Percentiles rank a stretch among this genome's conserved stretches.
Conservation (phyloP, 441 rosid species). For the Populus tomentosa region DNA sequence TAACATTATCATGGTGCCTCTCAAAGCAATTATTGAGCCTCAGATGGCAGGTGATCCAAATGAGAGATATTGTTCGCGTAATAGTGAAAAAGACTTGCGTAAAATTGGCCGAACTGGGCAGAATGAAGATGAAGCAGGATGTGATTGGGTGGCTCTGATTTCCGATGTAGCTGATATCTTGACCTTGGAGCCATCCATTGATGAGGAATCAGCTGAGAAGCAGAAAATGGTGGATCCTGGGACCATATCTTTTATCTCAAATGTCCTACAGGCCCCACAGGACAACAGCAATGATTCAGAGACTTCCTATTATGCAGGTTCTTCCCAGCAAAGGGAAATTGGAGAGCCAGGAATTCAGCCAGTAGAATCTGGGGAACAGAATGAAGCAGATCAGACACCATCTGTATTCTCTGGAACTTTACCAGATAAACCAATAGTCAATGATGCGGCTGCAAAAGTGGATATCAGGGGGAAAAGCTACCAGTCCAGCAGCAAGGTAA, state of each 20-base stretch:
- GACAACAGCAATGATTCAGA: constrained; percentile 21
- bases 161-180: constrained; percentile 53
- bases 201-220: constrained; percentile 27
- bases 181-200: constrained; percentile 49
- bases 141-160: constrained; percentile 50
- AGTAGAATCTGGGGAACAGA: constrained; percentile 14
- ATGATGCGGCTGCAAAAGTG: constrained; percentile 17
- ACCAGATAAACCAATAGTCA: constrained; percentile 20
- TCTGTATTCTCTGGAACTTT: constrained; percentile 26
- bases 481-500: constrained; percentile 36
- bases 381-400: constrained; percentile 27
- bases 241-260: constrained; percentile 33
- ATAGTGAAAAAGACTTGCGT: constrained; percentile 32
- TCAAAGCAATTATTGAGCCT: constrained; percentile 14
- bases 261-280: constrained; percentile 34
- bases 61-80: constrained; percentile 28
- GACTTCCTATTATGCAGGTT: constrained; percentile 20
- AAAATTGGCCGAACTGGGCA: constrained; percentile 28
- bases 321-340: constrained; percentile 22
- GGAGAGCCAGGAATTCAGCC: constrained; percentile 26
- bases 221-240: constrained; percentile 39
- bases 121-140: constrained; percentile 32
- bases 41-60: constrained; percentile 25
- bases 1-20: constrained; percentile 27
- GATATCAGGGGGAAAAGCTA: constrained; percentile 25